Conservation (phyloP, 345 rosid genomes). For the Iberis pinnata region DNA sequence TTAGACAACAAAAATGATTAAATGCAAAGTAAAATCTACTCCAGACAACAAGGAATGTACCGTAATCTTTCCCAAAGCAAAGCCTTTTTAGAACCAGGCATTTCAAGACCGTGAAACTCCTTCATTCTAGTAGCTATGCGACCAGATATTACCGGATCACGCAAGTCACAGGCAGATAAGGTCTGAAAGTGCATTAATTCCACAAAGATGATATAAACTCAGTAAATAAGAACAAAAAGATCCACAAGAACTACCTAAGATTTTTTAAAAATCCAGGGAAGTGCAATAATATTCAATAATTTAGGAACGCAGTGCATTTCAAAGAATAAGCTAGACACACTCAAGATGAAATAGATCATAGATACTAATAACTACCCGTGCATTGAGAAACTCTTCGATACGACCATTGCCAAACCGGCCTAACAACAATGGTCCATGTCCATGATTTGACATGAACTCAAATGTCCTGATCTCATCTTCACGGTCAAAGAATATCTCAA, state of each 20-base stretch:
- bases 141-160: slow-evolving; percentile 60
- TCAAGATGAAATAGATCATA: neutral
- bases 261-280: neutral
- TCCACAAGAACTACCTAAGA: neutral
- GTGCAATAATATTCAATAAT: neutral
- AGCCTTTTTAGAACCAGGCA: slow-evolving; percentile 55
- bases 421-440: slow-evolving; percentile 85
- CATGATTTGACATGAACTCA: slow-evolving; percentile 78
- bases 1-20: neutral
- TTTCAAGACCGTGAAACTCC: slow-evolving; percentile 77
- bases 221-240: neutral
- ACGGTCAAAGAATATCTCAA: slow-evolving; percentile 72
- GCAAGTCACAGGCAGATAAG: slow-evolving; percentile 68
- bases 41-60: slow-evolving; percentile 32
- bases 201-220: neutral
- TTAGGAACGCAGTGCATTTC: neutral
- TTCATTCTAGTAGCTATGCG: slow-evolving; percentile 71
- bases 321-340: neutral
- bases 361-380: slow-evolving; percentile 46
- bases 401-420: slow-evolving; percentile 72
- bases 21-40: slow-evolving; percentile 4
- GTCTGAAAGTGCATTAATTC: slow-evolving; percentile 44
- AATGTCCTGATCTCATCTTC: slow-evolving; percentile 73
- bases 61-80: slow-evolving; percentile 75
- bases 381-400: slow-evolving; percentile 81